phyloP scores from a whole-genome alignment of 345 rosid genomes.

The Ricinus communis region DNA sequence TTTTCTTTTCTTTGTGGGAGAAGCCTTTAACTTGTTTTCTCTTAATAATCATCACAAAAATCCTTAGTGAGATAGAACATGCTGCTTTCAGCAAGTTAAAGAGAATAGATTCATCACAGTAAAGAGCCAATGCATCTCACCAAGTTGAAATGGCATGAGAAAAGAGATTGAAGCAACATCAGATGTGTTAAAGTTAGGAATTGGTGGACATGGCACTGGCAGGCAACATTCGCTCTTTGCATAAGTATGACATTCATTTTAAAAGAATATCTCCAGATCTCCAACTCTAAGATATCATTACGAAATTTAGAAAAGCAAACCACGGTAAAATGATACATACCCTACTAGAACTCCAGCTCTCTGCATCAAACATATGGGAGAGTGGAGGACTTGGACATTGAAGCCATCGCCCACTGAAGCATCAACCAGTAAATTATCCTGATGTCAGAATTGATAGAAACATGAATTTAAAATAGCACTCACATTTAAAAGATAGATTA shows the following conservation, averaged over 20 bases:
- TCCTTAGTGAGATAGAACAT: too few relatives aligned
- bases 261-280: neutral
- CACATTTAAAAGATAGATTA: conserved; percentile 19
- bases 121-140: too few relatives aligned
- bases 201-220: neutral
- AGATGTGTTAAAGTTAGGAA: neutral
- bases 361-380: conserved; percentile 65
- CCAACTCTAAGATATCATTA: neutral
- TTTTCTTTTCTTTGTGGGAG: neutral
- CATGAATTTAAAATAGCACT: conserved; percentile 47
- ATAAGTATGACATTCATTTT: neutral
- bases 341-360: conserved; percentile 79
- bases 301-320: neutral
- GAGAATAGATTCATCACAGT: too few relatives aligned
- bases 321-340: conserved; percentile 35
- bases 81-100: too few relatives aligned
- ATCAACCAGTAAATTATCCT: conserved; percentile 85
- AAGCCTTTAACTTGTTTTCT: neutral
- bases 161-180: neutral
- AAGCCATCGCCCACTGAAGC: conserved; percentile 91
- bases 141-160: too few relatives aligned
- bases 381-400: conserved; percentile 65
- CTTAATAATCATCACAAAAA: too few relatives aligned
- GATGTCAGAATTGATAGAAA: conserved; percentile 69
- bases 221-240: neutral